Evolutionary conservation across 495 filamentous ascomycete species (phyloP).

Genomic region (Aspergillus cavernicola): DNA sequence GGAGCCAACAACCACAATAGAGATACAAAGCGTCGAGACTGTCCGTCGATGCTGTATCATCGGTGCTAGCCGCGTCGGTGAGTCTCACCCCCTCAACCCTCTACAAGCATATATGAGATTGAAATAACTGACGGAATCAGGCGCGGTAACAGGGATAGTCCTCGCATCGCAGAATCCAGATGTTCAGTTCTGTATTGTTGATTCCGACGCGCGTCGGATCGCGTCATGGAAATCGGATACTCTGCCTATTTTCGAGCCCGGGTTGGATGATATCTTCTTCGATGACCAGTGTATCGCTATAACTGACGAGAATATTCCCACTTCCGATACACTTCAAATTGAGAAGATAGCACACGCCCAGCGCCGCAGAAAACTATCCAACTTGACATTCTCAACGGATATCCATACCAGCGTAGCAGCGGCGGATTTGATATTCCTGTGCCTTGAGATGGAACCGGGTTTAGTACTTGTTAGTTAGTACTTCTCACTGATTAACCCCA

Average conservation of each 20-base stretch:
- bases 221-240: conserved; percentile 67
- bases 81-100: too few relatives aligned
- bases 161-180: conserved; percentile 68
- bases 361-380: conserved; percentile 51
- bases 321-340: neutral
- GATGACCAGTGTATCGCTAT: neutral
- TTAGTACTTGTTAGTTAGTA: neutral
- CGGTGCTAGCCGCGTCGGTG: conserved; percentile 17
- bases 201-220: conserved; percentile 61
- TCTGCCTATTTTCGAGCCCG: conserved; percentile 60
- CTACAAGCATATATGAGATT: too few relatives aligned
- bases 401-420: conserved; percentile 54
- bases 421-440: conserved; percentile 70
- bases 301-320: neutral
- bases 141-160: conserved; percentile 68
- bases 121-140: conserved; percentile 33
- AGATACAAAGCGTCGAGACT: conserved; percentile 12
- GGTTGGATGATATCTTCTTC: conserved; percentile 40
- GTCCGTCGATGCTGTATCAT: conserved; percentile 21
- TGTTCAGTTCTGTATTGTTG: conserved; percentile 67
- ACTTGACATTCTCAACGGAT: conserved; percentile 67
- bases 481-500: too few relatives aligned
- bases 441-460: conserved; percentile 51
- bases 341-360: conserved; percentile 2
- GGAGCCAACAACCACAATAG: neutral